These are phyloP conservation scores for Zygotorulaspora sp. DNA, from an alignment of 805 yeast genomes.

Conservation along the genomic window DNA sequence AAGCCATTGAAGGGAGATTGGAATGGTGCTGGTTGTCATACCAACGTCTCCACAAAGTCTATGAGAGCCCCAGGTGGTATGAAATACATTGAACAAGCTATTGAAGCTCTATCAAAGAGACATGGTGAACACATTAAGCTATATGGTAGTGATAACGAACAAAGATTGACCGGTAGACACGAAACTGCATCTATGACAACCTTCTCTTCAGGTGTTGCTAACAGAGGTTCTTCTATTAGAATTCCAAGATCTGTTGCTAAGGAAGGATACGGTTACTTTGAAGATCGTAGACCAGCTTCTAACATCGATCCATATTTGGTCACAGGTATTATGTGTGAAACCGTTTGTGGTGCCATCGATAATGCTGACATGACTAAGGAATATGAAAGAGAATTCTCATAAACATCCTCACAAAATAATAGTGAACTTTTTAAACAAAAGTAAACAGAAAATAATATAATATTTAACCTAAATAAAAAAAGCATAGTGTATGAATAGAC, in stretches of 20 bases:
- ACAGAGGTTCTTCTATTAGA: conserved; percentile 98
- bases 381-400: conserved; percentile 65
- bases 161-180: conserved; percentile 95
- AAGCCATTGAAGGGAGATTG: conserved; percentile 98
- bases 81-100: conserved; percentile 87
- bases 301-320: conserved; percentile 99
- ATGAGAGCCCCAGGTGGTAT: conserved; percentile 98
- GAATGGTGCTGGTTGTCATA: conserved; percentile 99
- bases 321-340: conserved; percentile 97
- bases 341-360: conserved; percentile 89
- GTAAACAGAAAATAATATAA: conserved; percentile 1
- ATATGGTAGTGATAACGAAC: conserved; percentile 92
- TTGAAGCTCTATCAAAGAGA: conserved; percentile 90
- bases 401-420: conserved; percentile 6
- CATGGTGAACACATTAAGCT: conserved; percentile 93
- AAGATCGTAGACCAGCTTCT: conserved; percentile 99
- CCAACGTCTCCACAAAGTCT: conserved; percentile 87
- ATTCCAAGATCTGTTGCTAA: conserved; percentile 98
- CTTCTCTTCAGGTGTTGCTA: conserved; percentile 97
- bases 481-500: no score
- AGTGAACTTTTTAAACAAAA: background rate
- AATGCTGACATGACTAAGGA: conserved; percentile 94
- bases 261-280: conserved; percentile 97
- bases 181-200: conserved; percentile 93
- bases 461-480: background rate